Evolutionary conservation across 2,329 filamentous ascomycete genomes (phyloP).

Genomic region (Trichoderma pleuroti): DNA sequence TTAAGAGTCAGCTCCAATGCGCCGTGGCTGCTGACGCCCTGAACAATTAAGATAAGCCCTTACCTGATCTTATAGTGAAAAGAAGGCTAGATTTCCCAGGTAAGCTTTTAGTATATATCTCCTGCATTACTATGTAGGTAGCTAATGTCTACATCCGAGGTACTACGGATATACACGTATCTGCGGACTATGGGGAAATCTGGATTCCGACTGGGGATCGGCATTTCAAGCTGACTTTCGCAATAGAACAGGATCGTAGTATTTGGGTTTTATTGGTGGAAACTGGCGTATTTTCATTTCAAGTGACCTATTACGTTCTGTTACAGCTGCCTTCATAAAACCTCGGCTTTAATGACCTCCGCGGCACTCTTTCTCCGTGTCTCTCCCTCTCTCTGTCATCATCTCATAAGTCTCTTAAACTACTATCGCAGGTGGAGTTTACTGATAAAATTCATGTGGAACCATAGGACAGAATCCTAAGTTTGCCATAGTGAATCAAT

Average conservation of each 20-base stretch:
- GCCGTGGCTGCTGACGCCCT: not conserved
- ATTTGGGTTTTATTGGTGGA: too few relatives aligned
- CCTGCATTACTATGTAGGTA: not conserved
- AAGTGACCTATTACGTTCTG: not conserved
- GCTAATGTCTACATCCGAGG: not conserved
- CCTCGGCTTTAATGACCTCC: not conserved
- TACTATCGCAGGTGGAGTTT: not conserved
- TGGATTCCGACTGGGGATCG: not conserved
- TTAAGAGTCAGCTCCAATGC: not conserved
- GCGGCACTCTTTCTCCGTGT: rapidly evolving
- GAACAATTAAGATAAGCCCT: not conserved
- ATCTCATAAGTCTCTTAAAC: not conserved
- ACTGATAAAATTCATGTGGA: not conserved
- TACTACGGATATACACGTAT: not conserved
- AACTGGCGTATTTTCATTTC: too few relatives aligned
- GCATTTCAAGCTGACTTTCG: too few relatives aligned
- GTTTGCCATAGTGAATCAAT: not conserved
- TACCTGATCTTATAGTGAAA: not conserved
- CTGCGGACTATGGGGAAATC: not conserved
- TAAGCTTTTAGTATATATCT: not conserved
- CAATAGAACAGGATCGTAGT: too few relatives aligned
- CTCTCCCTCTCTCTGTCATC: not conserved
- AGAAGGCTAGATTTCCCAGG: not conserved
- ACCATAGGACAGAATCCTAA: not conserved
- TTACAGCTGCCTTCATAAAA: not conserved